These are phyloP conservation scores for Scheffersomyces lignicola DNA, from an alignment of 1,139 yeast genomes.

Conservation along the genomic window DNA sequence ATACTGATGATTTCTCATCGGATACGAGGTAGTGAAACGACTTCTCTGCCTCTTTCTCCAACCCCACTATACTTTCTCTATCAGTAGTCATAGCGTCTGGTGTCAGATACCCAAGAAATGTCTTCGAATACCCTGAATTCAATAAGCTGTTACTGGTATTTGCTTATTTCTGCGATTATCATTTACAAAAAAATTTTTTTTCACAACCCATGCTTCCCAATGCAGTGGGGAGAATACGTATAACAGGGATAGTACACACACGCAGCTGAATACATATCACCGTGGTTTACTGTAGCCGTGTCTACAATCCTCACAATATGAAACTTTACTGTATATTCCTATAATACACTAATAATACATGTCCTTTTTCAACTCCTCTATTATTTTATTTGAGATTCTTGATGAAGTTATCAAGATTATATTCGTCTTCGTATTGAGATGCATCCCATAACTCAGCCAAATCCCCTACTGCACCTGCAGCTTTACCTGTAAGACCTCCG, in stretches of 20 bases:
- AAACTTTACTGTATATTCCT: not conserved
- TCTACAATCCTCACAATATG: constrained; percentile 1
- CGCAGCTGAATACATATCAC: too few species aligned
- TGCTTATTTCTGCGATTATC: too few species aligned
- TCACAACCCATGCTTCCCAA: too few species aligned
- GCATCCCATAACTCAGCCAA: constrained; percentile 97
- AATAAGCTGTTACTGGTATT: too few species aligned
- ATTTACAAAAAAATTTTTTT: too few species aligned
- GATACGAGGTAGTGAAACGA: constrained; percentile 66
- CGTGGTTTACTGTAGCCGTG: not conserved
- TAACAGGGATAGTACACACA: too few species aligned
- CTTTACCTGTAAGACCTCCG: constrained; percentile 61
- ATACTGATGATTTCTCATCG: constrained; percentile 62
- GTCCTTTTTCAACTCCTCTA: not conserved
- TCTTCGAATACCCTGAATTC: too few species aligned
- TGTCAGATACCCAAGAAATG: too few species aligned
- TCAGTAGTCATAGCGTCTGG: not conserved
- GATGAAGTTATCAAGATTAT: constrained; percentile 89
- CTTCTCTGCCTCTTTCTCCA: constrained; percentile 56
- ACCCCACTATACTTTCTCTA: constrained; percentile 15
- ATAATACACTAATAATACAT: constrained; percentile 2
- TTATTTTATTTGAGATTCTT: constrained; percentile 56
- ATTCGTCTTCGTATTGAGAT: constrained; percentile 93
- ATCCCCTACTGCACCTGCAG: constrained; percentile 78
- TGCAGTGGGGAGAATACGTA: too few species aligned